Conservation (phyloP, 371 early-diverging fungal species). For the Mucor racemosus region DNA sequence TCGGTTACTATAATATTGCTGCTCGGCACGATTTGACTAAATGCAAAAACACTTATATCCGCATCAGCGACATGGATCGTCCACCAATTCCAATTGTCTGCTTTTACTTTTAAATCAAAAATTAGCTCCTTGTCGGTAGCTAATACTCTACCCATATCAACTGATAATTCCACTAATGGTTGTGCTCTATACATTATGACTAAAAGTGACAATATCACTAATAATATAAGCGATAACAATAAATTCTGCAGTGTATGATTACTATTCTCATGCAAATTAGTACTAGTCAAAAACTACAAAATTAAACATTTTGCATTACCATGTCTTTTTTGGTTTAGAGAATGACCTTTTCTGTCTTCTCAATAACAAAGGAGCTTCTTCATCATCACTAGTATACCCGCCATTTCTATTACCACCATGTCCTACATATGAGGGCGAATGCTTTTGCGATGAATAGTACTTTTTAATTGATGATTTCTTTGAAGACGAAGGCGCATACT, state of each 20-base stretch:
- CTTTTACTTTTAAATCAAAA: constrained; percentile 64
- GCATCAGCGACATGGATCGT: constrained; percentile 60
- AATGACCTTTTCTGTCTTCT: constrained; percentile 9
- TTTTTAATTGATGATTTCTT: background rate
- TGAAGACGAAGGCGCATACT: background rate
- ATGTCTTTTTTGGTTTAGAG: constrained; percentile 9
- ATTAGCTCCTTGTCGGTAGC: constrained; percentile 72
- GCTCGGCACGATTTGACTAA: constrained; percentile 49
- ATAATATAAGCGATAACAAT: background rate
- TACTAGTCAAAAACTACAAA: background rate
- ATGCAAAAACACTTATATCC: constrained; percentile 70
- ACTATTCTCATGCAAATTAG: background rate
- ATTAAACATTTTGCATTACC: background rate
- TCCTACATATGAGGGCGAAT: background rate
- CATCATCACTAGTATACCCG: constrained; percentile 54
- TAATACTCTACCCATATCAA: constrained; percentile 61
- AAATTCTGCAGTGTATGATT: background rate
- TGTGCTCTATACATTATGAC: constrained; percentile 31
- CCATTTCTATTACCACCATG: constrained; percentile 19
- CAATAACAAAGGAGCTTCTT: constrained; percentile 36
- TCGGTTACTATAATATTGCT: constrained; percentile 14
- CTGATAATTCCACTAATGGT: constrained; percentile 56
- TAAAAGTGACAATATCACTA: background rate
- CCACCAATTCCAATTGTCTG: constrained; percentile 64
- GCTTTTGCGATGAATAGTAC: background rate